A percentile compares a stretch with the other conserved stretches of the same genome.
phyloP scores from a whole-genome alignment of 805 yeast species.

The Kodamaea jinghongensis region DNA sequence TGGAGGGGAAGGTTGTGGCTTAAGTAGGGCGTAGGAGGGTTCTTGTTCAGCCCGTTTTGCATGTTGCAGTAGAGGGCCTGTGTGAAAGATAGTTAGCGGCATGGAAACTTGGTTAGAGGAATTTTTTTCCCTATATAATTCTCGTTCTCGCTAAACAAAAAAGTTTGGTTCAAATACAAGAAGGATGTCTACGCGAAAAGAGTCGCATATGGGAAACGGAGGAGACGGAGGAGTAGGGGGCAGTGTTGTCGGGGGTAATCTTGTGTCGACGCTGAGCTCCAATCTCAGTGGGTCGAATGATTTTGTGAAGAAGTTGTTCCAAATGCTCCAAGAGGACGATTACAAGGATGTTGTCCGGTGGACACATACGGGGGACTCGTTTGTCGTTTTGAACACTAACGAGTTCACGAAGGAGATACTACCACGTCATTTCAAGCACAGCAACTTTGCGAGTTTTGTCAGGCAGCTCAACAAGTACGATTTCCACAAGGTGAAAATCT shows the following conservation, averaged over 20 bases:
- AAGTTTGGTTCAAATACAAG: background rate
- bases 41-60: too few relatives aligned
- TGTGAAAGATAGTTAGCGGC: too few relatives aligned
- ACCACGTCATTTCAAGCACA: conserved; percentile 91
- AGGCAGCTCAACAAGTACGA: conserved; percentile 95
- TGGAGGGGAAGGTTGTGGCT: too few relatives aligned
- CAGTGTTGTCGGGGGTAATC: too few relatives aligned
- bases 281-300: conserved; percentile 61
- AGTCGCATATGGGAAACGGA: background rate
- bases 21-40: too few relatives aligned
- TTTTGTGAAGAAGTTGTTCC: conserved; percentile 73
- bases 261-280: conserved; percentile 19
- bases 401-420: conserved; percentile 85
- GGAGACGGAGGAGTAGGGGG: background rate
- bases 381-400: conserved; percentile 85
- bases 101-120: too few relatives aligned
- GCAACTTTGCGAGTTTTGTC: conserved; percentile 92
- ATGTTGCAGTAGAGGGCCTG: too few relatives aligned
- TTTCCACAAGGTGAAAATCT: conserved; percentile 87
- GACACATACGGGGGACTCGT: conserved; percentile 82
- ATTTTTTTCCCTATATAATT: too few relatives aligned
- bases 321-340: conserved; percentile 81
- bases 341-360: conserved; percentile 77
- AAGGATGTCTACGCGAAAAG: background rate
- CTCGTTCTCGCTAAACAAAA: too few relatives aligned